phyloP scores from a whole-genome alignment of 106 monocot genomes.

The Allium fistulosum region DNA sequence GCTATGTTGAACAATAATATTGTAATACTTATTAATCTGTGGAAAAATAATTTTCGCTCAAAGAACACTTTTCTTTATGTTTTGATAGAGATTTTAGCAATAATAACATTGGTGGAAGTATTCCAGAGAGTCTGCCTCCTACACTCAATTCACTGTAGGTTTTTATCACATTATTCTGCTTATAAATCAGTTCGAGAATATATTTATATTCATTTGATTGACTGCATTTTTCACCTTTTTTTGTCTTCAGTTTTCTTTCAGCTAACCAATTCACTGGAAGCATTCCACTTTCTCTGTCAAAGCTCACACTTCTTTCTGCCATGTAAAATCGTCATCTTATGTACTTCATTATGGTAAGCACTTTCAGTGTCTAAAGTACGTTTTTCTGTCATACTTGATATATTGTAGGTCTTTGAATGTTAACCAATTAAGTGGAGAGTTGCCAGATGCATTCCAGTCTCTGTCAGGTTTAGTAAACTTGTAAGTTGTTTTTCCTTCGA shows the following conservation, averaged over 20 bases:
- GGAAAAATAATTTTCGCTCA: not conserved
- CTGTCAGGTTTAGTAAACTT: slow-evolving; percentile 76
- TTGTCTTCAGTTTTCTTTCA: slow-evolving; percentile 77
- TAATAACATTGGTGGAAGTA: slow-evolving; percentile 88
- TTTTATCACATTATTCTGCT: slow-evolving; percentile 1
- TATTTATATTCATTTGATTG: slow-evolving; percentile 4
- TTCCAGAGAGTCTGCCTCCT: slow-evolving; percentile 78
- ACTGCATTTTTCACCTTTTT: not conserved
- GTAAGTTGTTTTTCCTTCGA: slow-evolving; percentile 28
- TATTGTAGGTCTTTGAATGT: slow-evolving; percentile 62
- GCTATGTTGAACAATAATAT: not conserved
- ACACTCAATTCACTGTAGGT: slow-evolving; percentile 77
- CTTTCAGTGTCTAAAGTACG: too few species aligned
- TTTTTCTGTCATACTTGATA: too few species aligned
- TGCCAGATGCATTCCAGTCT: slow-evolving; percentile 79
- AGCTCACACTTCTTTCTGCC: slow-evolving; percentile 49
- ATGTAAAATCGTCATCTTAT: slow-evolving; percentile 41
- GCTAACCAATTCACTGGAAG: slow-evolving; percentile 84
- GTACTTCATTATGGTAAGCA: too few species aligned
- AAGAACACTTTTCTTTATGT: slow-evolving; percentile 9
- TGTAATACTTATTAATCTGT: not conserved
- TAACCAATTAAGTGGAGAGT: slow-evolving; percentile 72
- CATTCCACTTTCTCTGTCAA: slow-evolving; percentile 72
- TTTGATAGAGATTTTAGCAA: slow-evolving; percentile 84
- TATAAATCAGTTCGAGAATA: not conserved